phyloP scores from a whole-genome alignment of 2,329 filamentous ascomycete genomes.

The Knoxdaviesia capensis region DNA sequence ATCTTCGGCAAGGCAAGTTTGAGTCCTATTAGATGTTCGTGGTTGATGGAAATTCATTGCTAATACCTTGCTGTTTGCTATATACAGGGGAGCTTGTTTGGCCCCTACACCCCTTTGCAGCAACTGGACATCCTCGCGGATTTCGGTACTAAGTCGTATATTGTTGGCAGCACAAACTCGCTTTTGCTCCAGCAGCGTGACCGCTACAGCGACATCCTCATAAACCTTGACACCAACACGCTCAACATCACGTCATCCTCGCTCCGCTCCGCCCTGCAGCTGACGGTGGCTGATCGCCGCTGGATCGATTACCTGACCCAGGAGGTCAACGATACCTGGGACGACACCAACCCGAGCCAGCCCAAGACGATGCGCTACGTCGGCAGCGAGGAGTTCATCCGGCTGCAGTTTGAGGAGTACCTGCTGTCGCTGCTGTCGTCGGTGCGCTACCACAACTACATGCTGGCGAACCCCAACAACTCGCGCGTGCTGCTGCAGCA shows the following conservation, averaged over 20 bases:
- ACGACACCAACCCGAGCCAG: slow-evolving; percentile 67
- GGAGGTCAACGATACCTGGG: slow-evolving; percentile 91
- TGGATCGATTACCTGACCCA: slow-evolving; percentile 96
- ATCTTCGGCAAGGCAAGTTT: slow-evolving; percentile 66
- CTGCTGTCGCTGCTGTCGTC: slow-evolving; percentile 72
- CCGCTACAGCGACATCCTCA: slow-evolving; percentile 85
- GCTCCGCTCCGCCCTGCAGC: slow-evolving; percentile 50
- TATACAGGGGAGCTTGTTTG: slow-evolving; percentile 67
- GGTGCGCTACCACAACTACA: slow-evolving; percentile 70
- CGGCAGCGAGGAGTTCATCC: slow-evolving; percentile 92
- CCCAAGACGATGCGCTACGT: slow-evolving; percentile 93
- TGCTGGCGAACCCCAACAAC: slow-evolving; percentile 30
- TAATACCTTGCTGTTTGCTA: background rate
- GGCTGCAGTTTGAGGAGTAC: slow-evolving; percentile 94
- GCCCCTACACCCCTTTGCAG: slow-evolving; percentile 89
- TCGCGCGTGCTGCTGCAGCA: slow-evolving; percentile 41
- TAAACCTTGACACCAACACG: slow-evolving; percentile 81
- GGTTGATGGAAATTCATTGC: too few relatives aligned
- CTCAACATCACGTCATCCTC: slow-evolving; percentile 70
- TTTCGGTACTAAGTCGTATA: slow-evolving; percentile 86
- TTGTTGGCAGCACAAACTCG: slow-evolving; percentile 93
- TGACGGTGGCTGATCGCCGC: slow-evolving; percentile 72
- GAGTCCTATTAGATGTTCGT: background rate
- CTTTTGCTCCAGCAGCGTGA: slow-evolving; percentile 85
- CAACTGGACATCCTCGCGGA: slow-evolving; percentile 89